A percentile compares a stretch with the other conserved stretches of the same genome.
phyloP scores from a whole-genome alignment of 306 rosid species.

The Fragaria iinumae region DNA sequence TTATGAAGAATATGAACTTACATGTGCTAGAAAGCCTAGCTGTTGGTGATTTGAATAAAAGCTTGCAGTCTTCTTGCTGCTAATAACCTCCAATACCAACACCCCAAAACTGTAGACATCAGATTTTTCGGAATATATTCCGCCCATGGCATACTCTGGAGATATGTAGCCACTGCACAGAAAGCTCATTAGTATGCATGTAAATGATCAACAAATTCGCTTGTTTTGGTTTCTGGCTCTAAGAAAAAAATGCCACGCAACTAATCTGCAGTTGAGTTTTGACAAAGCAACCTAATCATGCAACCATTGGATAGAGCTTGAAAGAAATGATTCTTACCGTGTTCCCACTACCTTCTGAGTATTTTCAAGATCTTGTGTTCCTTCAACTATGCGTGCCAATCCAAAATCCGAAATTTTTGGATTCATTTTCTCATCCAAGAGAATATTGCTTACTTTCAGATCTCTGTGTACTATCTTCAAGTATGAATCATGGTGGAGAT shows the following conservation, averaged over 20 bases:
- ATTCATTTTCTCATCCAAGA: conserved; percentile 37
- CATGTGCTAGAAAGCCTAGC: conserved; percentile 28
- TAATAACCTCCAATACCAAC: conserved; percentile 30
- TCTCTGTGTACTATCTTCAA: conserved; percentile 28
- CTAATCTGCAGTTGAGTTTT: background rate
- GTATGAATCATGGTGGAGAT: conserved; percentile 32
- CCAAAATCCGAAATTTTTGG: conserved; percentile 37
- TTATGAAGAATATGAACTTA: conserved; percentile 14
- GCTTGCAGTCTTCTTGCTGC: conserved; percentile 26
- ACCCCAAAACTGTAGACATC: conserved; percentile 35
- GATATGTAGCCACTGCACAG: conserved; percentile 27
- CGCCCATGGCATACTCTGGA: conserved; percentile 25
- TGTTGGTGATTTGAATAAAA: background rate
- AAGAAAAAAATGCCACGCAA: background rate
- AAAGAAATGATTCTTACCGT: conserved; percentile 10
- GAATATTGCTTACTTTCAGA: conserved; percentile 29
- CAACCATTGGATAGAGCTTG: background rate
- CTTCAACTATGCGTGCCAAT: conserved; percentile 29
- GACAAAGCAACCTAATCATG: background rate
- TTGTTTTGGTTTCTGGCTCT: background rate
- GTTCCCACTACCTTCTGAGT: conserved; percentile 35
- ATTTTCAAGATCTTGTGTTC: conserved; percentile 20
- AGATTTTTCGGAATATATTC: conserved; percentile 30
- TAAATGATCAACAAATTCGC: background rate
- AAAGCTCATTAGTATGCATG: background rate